Evolutionary conservation across 2,329 filamentous ascomycete species (phyloP).

Genomic region (Pyrenophora seminiperda): DNA sequence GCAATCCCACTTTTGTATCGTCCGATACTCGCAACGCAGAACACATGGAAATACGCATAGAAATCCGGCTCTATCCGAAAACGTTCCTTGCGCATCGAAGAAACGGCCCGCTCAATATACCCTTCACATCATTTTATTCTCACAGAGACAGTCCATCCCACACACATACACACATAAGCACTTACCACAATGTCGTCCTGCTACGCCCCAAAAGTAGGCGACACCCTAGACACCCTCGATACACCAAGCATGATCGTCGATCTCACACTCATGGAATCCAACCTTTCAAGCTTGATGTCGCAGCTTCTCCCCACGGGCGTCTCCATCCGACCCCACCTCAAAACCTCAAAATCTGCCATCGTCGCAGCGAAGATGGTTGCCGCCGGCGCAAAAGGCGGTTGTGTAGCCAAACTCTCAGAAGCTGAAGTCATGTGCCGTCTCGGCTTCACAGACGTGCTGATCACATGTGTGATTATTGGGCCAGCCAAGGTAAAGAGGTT

Average conservation of each 20-base stretch:
- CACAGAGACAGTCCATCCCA: background rate
- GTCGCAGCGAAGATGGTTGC: slow-evolving; percentile 53
- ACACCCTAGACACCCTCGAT: slow-evolving; percentile 54
- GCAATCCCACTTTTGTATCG: slow-evolving; percentile 3
- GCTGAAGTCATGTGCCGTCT: slow-evolving; percentile 47
- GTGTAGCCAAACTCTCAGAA: slow-evolving; percentile 59
- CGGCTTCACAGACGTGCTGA: slow-evolving; percentile 57
- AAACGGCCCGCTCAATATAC: no score
- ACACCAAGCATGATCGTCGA: slow-evolving; percentile 63
- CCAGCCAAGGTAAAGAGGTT: slow-evolving; percentile 54
- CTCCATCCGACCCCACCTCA: slow-evolving; percentile 58
- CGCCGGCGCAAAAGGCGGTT: slow-evolving; percentile 58
- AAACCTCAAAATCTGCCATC: slow-evolving; percentile 58
- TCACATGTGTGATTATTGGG: slow-evolving; percentile 59
- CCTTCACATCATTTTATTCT: background rate
- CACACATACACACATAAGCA: background rate
- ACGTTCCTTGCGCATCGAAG: no score
- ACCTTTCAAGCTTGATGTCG: slow-evolving; percentile 56
- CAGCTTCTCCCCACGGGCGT: slow-evolving; percentile 54
- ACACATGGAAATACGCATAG: background rate
- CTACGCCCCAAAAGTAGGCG: slow-evolving; percentile 53
- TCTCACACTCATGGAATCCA: slow-evolving; percentile 58
- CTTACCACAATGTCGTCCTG: slow-evolving; percentile 40
- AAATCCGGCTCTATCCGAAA: background rate
- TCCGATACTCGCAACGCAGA: slow-evolving; percentile 5